phyloP scores from a whole-genome alignment of 352 stramenopile genomes.

The Poterioochromonas sp. region DNA sequence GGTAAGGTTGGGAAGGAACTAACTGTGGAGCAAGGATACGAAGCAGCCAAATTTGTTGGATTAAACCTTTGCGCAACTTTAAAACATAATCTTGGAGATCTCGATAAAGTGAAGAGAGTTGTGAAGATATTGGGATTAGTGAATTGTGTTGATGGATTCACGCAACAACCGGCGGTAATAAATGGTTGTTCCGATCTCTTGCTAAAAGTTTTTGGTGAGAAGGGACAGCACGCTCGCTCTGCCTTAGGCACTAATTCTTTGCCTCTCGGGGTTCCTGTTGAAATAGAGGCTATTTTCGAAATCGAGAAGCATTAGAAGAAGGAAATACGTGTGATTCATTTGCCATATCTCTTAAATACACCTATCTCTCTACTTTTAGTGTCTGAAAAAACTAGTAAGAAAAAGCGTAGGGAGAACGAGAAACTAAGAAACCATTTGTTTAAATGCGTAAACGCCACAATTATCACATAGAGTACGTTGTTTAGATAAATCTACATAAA shows the following conservation, averaged over 20 bases:
- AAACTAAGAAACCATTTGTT: too few species aligned
- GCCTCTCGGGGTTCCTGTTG: conserved; percentile 86
- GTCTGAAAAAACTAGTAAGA: too few species aligned
- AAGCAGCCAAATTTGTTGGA: conserved; percentile 70
- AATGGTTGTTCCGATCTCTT: conserved; percentile 88
- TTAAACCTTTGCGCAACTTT: conserved; percentile 79
- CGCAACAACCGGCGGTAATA: conserved; percentile 77
- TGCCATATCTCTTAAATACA: too few species aligned
- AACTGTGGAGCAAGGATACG: conserved; percentile 74
- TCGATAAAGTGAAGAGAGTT: conserved; percentile 82
- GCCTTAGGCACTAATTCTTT: conserved; percentile 91
- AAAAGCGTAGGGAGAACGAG: too few species aligned
- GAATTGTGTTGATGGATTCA: conserved; percentile 82
- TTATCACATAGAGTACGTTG: too few species aligned
- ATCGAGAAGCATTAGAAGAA: conserved; percentile 45
- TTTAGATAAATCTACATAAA: too few species aligned
- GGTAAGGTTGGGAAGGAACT: conserved; percentile 76
- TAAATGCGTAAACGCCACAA: too few species aligned
- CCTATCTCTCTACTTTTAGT: too few species aligned
- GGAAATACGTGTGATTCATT: too few species aligned
- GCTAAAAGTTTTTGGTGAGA: conserved; percentile 72
- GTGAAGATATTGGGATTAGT: conserved; percentile 93
- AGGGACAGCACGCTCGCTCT: conserved; percentile 74
- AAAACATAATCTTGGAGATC: conserved; percentile 68
- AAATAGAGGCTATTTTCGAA: conserved; percentile 92